Evolutionary conservation across 768 basidiomycete species (phyloP).

Genomic region (Clitopilus hobsonii): DNA sequence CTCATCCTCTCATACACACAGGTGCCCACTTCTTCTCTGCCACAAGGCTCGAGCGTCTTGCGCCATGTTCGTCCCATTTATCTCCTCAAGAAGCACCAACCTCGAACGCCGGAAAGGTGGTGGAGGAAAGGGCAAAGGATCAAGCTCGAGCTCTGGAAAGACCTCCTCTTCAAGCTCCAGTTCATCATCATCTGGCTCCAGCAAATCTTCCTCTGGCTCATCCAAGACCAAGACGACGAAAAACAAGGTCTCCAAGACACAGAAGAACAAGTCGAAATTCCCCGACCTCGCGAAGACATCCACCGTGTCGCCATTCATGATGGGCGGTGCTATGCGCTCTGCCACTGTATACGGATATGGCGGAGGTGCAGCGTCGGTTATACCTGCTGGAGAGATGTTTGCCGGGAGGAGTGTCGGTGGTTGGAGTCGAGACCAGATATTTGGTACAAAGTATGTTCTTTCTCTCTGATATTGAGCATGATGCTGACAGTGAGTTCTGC

Average conservation of each 20-base stretch:
- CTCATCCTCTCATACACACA: neutral
- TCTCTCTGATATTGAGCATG: neutral
- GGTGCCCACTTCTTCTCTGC: neutral
- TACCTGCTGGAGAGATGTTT: constrained; percentile 41
- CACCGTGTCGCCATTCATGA: neutral
- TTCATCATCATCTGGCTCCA: constrained; percentile 15
- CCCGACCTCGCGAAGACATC: constrained; percentile 3
- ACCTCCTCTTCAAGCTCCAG: constrained; percentile 16
- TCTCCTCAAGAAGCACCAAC: neutral
- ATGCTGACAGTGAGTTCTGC: neutral
- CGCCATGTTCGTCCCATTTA: neutral
- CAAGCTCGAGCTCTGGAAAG: neutral
- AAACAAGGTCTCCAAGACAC: neutral
- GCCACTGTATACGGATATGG: constrained; percentile 23
- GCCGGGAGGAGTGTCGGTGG: constrained; percentile 49
- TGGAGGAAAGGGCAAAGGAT: constrained; percentile 7
- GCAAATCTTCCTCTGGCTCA: neutral
- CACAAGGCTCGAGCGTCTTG: neutral
- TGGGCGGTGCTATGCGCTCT: constrained; percentile 12
- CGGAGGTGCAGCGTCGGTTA: constrained; percentile 25
- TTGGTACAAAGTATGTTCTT: constrained; percentile 34
- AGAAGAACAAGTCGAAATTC: neutral
- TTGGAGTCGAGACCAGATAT: constrained; percentile 39
- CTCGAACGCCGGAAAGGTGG: constrained; percentile 12
- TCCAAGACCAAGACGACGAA: neutral